Conservation (phyloP, 495 filamentous ascomycete genomes). For the Annulohypoxylon nitens region DNA sequence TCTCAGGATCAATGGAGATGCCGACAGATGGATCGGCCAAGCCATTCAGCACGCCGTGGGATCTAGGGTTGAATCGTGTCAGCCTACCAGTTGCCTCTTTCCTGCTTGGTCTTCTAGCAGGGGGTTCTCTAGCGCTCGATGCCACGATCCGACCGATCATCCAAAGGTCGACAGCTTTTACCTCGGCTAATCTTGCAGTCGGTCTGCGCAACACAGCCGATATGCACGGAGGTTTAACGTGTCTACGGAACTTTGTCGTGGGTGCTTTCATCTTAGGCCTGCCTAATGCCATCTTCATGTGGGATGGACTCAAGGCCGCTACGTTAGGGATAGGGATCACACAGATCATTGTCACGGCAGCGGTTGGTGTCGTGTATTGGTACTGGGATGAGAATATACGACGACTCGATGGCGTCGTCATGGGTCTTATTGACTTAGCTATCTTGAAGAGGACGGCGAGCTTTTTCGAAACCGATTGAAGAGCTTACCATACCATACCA, state of each 20-base stretch:
- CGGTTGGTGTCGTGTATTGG: conserved; percentile 53
- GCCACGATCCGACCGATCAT: conserved; percentile 55
- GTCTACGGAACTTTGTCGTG: conserved; percentile 51
- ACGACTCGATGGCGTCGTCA: conserved; percentile 56
- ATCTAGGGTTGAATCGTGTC: conserved; percentile 46
- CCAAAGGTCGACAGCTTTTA: conserved; percentile 58
- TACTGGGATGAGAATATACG: conserved; percentile 54
- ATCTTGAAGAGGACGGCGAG: conserved; percentile 56
- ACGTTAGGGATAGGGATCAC: conserved; percentile 53
- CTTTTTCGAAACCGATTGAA: conserved; percentile 62
- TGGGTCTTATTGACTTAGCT: conserved; percentile 58
- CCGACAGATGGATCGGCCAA: conserved; percentile 24
- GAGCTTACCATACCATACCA: too few relatives aligned
- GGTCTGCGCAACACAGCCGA: conserved; percentile 58
- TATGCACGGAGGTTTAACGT: conserved; percentile 55
- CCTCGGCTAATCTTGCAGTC: conserved; percentile 54
- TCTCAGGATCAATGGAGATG: conserved; percentile 53
- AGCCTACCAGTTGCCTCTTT: conserved; percentile 56
- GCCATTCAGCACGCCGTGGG: conserved; percentile 44
- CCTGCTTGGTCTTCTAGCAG: conserved; percentile 58
- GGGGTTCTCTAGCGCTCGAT: conserved; percentile 51
- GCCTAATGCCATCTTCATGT: conserved; percentile 51
- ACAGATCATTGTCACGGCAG: conserved; percentile 51
- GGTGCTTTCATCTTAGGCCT: conserved; percentile 58
- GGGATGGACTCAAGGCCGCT: conserved; percentile 53